Base-by-base conservation (phyloP, 2,329 filamentous ascomycete genomes). In the Apiospora phragmitis region DNA sequence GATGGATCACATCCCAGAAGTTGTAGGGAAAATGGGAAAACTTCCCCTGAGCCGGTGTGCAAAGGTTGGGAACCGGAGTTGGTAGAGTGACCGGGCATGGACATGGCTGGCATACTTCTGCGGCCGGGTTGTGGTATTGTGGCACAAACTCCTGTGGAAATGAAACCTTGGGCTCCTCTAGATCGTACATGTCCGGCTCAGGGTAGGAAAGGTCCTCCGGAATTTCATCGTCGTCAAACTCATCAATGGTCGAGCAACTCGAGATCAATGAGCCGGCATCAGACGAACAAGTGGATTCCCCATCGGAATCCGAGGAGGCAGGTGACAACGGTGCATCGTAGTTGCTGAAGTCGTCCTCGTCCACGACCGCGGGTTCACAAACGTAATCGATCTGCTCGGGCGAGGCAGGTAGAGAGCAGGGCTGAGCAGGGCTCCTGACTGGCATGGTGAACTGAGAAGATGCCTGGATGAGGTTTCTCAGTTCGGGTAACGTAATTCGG, bases 401-500 rank as follows among this genome's bases (percentile, higher is more conserved):
- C 49, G 84, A 84, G 35, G 79, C 80, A 12, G 83, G 82, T 24
- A 82, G 80, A 26, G 81, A 78, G 71, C 83, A 76, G n/a, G 77
- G 71, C 74, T 78, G 79, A 74, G 70, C 77, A 70, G 73, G 79
- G 71, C 74, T 78, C 70, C 71, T 70, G 74, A 77, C 75, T 78
- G 79, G 85, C 66, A 81, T 84, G 71, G 92, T 97, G 81, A 98
- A 94, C 74, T 86, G 85, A 42, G 91, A 86, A 85, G 95, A 98
- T 73, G 90, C 87, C 77, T 92, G 80, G 79, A 98, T 96, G 79
- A 92, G 86, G 75, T 89, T 86, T 78, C 92, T 91, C 70, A 99
- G 88, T 82, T 97, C 93, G 70, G 90, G 83, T 73, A 99, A 88
- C 70, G 91, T 92, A 78, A 97, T 95, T 81, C 96, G 89, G 80